Evolutionary conservation across 129 eudicot genomes (phyloP), one percentile per base, ranked within the genome.

Genomic region (Tagetes erecta): DNA sequence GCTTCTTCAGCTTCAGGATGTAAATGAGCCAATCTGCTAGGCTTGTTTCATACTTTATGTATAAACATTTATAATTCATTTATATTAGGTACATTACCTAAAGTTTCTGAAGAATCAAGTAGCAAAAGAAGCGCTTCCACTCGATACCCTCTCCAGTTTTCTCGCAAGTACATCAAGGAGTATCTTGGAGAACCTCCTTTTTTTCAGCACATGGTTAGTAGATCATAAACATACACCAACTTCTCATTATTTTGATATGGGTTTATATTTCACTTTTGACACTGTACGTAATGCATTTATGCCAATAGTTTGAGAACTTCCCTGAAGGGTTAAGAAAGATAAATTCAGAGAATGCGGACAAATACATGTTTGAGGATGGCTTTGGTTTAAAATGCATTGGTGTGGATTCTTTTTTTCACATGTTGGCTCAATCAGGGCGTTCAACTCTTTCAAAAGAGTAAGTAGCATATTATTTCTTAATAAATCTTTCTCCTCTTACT

Each of bases 341-440:
- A 84, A 88, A 81, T 71, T 82, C 97, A 49, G 81, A 70, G 64
- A 78, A 76, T 69, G 92, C 96, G 69, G 91, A 79, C 55, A 81
- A 71, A 62, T 83, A 91, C 75, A 51, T 71, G 79, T 86, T 95
- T 37, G 76, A 45, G 35, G 86, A 84, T 68, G 86, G 67, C 73
- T 77, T 47, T 49, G 82, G 88, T 63, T 62, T 76, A 39, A 80
- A 72, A 36, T 65, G 83, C 73, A 56, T 76, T 72, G 97, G 94
- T 34, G 65, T 83, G 49, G 97, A 88, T 72, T 80, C 74, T 60
- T 88, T 95, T 77, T 78, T 70, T 83, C 56, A 72, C 60, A 85
- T 83, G 97, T 70, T 95, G 88, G 53, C 80, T 74, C 87, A 91
- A 57, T 86, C 88, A 70, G 97, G 96, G 84, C 91, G 89, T 79